These are phyloP conservation scores for Pholiota microspora DNA, from an alignment of 768 basidiomycete genomes.

Conservation along the genomic window DNA sequence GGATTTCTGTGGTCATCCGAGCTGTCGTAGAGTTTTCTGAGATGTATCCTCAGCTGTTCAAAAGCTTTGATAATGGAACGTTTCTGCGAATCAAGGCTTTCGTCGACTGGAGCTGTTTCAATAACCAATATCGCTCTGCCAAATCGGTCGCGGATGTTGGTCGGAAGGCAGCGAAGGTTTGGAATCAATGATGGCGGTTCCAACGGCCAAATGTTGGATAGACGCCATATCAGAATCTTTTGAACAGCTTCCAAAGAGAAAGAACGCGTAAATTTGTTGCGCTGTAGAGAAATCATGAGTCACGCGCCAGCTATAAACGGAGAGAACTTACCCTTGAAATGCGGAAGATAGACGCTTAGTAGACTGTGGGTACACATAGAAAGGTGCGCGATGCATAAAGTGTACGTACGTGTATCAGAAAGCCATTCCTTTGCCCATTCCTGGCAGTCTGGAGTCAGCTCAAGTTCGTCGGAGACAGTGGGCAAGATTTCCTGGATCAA, in stretches of 20 bases:
- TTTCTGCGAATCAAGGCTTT: slow-evolving; percentile 36
- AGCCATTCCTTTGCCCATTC: slow-evolving; percentile 63
- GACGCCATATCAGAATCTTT: slow-evolving; percentile 56
- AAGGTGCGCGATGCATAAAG: slow-evolving; percentile 7
- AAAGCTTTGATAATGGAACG: slow-evolving; percentile 44
- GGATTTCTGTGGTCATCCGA: slow-evolving; percentile 28
- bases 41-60: slow-evolving; percentile 57
- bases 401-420: slow-evolving; percentile 57
- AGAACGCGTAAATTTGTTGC: slow-evolving; percentile 63
- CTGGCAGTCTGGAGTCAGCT: slow-evolving; percentile 42
- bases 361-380: slow-evolving; percentile 17
- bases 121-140: slow-evolving; percentile 65
- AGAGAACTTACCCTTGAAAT: slow-evolving; percentile 53
- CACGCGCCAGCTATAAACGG: slow-evolving; percentile 7
- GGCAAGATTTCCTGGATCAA: slow-evolving; percentile 59
- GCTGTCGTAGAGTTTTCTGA: slow-evolving; percentile 45
- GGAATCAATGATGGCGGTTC: slow-evolving; percentile 27
- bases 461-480: slow-evolving; percentile 56
- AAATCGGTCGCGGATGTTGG: slow-evolving; percentile 52
- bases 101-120: slow-evolving; percentile 40
- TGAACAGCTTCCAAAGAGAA: slow-evolving; percentile 60
- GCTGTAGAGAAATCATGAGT: slow-evolving; percentile 35
- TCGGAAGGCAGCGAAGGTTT: slow-evolving; percentile 55
- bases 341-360: slow-evolving; percentile 55
- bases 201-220: slow-evolving; percentile 40